These are phyloP conservation scores for Ampelocalamus luodianensis DNA, from an alignment of 176 grass and related monocot genomes.

Conservation along the genomic window DNA sequence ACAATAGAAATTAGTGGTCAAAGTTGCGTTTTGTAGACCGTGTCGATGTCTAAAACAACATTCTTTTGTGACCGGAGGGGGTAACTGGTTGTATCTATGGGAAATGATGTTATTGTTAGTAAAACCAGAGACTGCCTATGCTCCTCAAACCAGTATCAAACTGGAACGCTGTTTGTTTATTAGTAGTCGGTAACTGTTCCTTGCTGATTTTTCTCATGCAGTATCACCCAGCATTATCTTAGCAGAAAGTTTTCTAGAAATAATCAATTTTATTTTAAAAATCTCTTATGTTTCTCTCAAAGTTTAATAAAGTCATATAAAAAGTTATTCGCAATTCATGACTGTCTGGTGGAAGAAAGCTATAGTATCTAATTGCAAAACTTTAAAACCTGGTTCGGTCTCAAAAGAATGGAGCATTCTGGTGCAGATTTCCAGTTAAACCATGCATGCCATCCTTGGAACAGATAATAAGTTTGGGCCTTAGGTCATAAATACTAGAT, in stretches of 20 bases:
- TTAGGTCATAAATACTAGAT: not conserved
- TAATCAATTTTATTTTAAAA: no score
- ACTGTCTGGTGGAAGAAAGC: constrained; percentile 1
- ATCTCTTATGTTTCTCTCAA: not conserved
- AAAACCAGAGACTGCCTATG: not conserved
- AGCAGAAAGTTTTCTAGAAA: not conserved
- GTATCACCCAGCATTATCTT: not conserved
- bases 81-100: not conserved
- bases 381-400: not conserved
- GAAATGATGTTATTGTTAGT: constrained; percentile 10
- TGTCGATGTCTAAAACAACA: no score
- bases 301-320: not conserved
- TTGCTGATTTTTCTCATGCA: not conserved
- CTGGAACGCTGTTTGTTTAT: not conserved
- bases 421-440: constrained; percentile 6
- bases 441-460: constrained; percentile 27
- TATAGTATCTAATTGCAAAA: not conserved
- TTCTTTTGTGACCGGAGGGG: no score
- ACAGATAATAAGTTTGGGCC: not conserved
- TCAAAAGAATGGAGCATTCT: not conserved
- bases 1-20: no score
- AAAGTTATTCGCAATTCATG: not conserved
- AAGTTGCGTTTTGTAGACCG: no score
- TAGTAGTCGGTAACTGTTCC: not conserved
- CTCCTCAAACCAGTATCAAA: not conserved